Conservation (phyloP, 352 stramenopile genomes). For the Phytopythium vexans region DNA sequence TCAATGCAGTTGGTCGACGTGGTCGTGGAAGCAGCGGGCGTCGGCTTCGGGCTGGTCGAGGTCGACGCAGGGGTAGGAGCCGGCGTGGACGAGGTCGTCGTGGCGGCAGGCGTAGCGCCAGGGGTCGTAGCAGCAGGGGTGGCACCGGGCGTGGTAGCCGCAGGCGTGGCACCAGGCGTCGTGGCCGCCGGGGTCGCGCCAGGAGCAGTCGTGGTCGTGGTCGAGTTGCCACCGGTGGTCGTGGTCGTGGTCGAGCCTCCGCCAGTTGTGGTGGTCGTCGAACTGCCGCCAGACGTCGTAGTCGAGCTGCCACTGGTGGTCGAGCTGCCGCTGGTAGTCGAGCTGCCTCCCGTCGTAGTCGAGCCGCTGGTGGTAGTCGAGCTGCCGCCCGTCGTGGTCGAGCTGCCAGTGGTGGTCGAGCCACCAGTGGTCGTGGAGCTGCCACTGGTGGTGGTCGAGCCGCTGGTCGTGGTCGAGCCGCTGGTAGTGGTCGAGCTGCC, state of each 20-base stretch:
- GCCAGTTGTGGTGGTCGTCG: conserved; percentile 9
- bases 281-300: conserved; percentile 2
- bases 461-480: conserved; percentile 1
- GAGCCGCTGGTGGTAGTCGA: conserved; percentile 1
- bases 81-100: conserved; percentile 10
- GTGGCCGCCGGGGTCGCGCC: conserved; percentile 13
- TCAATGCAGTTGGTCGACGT: conserved; percentile 37
- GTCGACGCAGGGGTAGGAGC: conserved; percentile 13
- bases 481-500: conserved; percentile 1
- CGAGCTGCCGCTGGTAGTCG: conserved; percentile 1
- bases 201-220: conserved; percentile 7
- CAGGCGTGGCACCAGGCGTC: conserved; percentile 16
- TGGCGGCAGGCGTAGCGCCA: conserved; percentile 13
- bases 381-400: not conserved
- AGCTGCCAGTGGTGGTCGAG: conserved; percentile 9
- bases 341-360: not conserved
- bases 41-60: conserved; percentile 8
- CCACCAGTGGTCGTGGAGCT: not conserved
- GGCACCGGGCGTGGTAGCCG: conserved; percentile 11
- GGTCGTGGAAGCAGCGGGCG: conserved; percentile 15
- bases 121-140: conserved; percentile 14
- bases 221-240: not conserved
- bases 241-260: not conserved
- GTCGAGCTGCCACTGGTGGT: not conserved
- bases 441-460: conserved; percentile 2